phyloP scores from a whole-genome alignment of 176 grass and related monocot genomes.

The Carex myosuroides region DNA sequence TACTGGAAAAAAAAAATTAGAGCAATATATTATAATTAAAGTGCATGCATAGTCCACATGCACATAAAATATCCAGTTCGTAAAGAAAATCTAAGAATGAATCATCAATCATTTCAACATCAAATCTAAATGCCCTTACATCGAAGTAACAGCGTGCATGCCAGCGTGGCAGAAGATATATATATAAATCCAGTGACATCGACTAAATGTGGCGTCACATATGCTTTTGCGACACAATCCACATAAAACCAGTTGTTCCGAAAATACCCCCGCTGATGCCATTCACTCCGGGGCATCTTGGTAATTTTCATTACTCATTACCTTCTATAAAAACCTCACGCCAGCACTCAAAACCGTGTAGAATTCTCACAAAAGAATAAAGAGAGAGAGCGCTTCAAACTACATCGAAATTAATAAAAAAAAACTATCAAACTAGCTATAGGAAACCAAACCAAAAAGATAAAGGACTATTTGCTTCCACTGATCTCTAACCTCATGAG shows the following conservation, averaged over 20 bases:
- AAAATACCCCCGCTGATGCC: conserved; percentile 1
- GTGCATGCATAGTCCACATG: neutral
- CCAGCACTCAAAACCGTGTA: neutral
- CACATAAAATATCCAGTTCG: neutral
- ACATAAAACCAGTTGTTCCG: neutral
- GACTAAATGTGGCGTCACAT: neutral
- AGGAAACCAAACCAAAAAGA: conserved; percentile 10
- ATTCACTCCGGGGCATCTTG: conserved; percentile 2
- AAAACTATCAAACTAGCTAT: conserved; percentile 1
- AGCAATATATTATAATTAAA: neutral
- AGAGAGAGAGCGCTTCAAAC: no score
- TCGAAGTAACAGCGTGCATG: conserved; percentile 1
- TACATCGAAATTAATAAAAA: no score
- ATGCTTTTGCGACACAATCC: neutral
- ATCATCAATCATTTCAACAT: neutral
- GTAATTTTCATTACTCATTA: neutral
- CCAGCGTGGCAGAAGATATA: neutral
- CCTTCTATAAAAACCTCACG: conserved; percentile 5
- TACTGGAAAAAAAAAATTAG: neutral
- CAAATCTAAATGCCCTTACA: conserved; percentile 10
- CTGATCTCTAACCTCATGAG: conserved; percentile 3
- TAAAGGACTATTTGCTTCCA: neutral
- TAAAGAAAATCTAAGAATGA: neutral
- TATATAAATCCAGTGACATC: neutral
- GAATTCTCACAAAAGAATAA: neutral